phyloP scores from a whole-genome alignment of 148 eudicot species.

The Limonium bicolor region DNA sequence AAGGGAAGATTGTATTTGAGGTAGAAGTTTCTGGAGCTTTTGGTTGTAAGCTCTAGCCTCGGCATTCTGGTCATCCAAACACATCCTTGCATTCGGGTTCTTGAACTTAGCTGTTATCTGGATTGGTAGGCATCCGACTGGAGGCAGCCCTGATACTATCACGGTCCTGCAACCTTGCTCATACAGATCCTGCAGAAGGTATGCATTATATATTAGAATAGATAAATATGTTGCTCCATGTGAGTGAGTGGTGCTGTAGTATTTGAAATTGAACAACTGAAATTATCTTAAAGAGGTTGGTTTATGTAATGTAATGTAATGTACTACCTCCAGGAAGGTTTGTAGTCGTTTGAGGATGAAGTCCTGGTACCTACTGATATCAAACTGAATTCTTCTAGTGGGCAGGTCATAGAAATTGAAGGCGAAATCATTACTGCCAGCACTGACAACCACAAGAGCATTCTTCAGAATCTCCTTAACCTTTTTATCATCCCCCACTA shows the following conservation, averaged over 20 bases:
- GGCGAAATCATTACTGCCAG: slow-evolving; percentile 38
- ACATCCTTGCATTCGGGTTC: slow-evolving; percentile 10
- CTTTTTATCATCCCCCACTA: slow-evolving; percentile 15
- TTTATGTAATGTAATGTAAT: background rate
- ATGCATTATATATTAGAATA: background rate
- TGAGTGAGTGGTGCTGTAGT: background rate
- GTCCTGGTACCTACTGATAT: slow-evolving; percentile 19
- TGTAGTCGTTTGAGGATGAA: slow-evolving; percentile 18
- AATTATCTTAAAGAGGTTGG: background rate
- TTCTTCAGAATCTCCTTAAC: slow-evolving; percentile 12
- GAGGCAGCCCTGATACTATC: slow-evolving; percentile 30
- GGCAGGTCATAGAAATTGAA: slow-evolving; percentile 27
- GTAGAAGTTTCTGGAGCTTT: slow-evolving; percentile 10
- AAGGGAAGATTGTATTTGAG: slow-evolving; percentile 5
- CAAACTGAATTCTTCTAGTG: slow-evolving; percentile 22
- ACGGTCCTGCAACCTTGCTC: slow-evolving; percentile 27
- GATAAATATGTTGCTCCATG: background rate
- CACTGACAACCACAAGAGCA: slow-evolving; percentile 18
- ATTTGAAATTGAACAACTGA: background rate
- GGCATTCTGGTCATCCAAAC: slow-evolving; percentile 9
- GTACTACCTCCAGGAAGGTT: slow-evolving; percentile 15
- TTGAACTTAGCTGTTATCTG: slow-evolving; percentile 8
- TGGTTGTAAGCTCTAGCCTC: slow-evolving; percentile 12
- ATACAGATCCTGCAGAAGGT: slow-evolving; percentile 15
- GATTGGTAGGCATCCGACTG: slow-evolving; percentile 40